Percentiles rank a stretch among this genome's conserved stretches.
Evolutionary conservation across 257 asterid species (phyloP).

Genomic region (Rubia yunnanensis): DNA sequence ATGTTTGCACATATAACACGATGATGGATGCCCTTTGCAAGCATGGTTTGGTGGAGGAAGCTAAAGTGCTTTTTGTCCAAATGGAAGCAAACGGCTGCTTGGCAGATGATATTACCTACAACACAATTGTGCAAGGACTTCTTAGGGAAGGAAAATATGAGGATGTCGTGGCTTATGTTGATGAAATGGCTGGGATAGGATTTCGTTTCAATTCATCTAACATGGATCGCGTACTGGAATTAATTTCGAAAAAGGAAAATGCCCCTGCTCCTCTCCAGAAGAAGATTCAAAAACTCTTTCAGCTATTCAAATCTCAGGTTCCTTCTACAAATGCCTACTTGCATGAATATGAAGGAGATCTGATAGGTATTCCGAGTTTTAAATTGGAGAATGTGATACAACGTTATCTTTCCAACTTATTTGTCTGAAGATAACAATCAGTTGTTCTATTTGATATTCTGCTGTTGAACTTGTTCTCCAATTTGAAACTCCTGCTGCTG

Average conservation of each 20-base stretch:
- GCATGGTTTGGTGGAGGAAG: slow-evolving; percentile 17
- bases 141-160: neutral
- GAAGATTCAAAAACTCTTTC: too few species aligned
- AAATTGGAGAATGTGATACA: too few species aligned
- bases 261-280: neutral
- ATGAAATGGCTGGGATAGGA: slow-evolving; percentile 11
- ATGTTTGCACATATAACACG: slow-evolving; percentile 14
- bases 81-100: slow-evolving; percentile 5
- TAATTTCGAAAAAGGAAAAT: neutral
- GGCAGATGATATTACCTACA: neutral
- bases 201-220: slow-evolving; percentile 2
- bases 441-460: too few species aligned
- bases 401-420: too few species aligned
- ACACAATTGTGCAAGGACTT: slow-evolving; percentile 5
- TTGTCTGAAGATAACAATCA: too few species aligned
- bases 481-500: too few species aligned
- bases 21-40: slow-evolving; percentile 2
- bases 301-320: too few species aligned
- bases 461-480: too few species aligned
- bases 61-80: neutral
- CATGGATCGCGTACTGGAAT: neutral
- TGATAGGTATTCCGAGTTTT: too few species aligned
- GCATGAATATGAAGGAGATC: too few species aligned
- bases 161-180: neutral
- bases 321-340: too few species aligned